Base-by-base conservation (phyloP, 768 basidiomycete species). In the Tylopilus subfusipes region DNA sequence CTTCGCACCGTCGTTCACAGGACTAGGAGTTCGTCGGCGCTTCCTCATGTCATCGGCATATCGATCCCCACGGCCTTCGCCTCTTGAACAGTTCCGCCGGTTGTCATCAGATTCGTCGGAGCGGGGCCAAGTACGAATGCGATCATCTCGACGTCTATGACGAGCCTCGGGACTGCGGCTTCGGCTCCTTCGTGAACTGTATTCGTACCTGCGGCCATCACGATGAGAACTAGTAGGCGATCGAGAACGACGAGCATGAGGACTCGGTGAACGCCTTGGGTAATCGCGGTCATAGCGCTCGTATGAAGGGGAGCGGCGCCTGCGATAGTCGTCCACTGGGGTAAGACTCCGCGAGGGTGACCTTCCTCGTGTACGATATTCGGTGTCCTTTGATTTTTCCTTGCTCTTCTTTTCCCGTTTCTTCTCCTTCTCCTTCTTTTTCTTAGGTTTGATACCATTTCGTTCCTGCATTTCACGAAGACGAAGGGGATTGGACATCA, bases 401-500 rank as follows among this genome's bases (percentile, higher is more conserved):
- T 66, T 65, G 49, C 67, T 70, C 49, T 66, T 72, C 51, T 76
- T 79, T 63, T 78, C 81, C 59, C 75, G 71, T 46, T 71, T 71
- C 71, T 80, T 82, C 51, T 82, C 76, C 48, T 84, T 78, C 61
- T 79, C 78, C 68, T 88, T 87, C 54, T 85, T 84, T 66, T 87
- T 87, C 75, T 90, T 88, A 6, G 83, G 77, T 64, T 87, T 86
- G 47, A 92, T 83, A n/a, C 91, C 91, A 50, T 85, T 85, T 36
- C 84, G 79, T 68, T 88, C 83, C 69, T 90, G 85, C 77, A 94
- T 73, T 68, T 91, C 85, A 52, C 85, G 82, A 43, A 94, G 74
- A 22, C 90, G 90, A 30, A 93, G 81, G 29, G 93, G 93, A 62
- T 95, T 94, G 45, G 87, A 82, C 75, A 91, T 79, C 36, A 97